Conservation (phyloP, 495 filamentous ascomycete genomes). For the Neurospora hispaniola region DNA sequence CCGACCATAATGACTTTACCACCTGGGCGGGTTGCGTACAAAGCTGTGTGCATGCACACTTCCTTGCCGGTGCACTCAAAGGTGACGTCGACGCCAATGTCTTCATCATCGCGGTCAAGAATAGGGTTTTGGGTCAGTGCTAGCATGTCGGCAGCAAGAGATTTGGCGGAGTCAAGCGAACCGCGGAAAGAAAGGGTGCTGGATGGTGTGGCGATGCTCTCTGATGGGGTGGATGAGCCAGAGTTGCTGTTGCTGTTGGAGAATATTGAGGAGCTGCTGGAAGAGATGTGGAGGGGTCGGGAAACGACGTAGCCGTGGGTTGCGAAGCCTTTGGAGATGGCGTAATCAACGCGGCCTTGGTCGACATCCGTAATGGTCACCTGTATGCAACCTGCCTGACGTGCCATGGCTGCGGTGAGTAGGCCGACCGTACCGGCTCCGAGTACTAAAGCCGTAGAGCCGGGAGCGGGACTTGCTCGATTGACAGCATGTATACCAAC, state of each 20-base stretch:
- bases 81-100: constrained; percentile 61
- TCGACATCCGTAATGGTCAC: constrained; percentile 83
- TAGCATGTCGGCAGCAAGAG: constrained; percentile 42
- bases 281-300: constrained; percentile 25
- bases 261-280: constrained; percentile 31
- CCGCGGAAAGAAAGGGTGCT: constrained; percentile 26
- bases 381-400: constrained; percentile 53
- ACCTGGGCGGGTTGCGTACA: constrained; percentile 71
- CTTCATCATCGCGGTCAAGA: constrained; percentile 30
- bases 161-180: constrained; percentile 49
- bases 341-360: constrained; percentile 61
- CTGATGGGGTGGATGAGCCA: constrained; percentile 30
- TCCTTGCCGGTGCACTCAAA: constrained; percentile 93
- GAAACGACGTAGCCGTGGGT: constrained; percentile 57
- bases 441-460: constrained; percentile 62
- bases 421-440: constrained; percentile 82
- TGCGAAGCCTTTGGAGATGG: constrained; percentile 58
- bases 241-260: constrained; percentile 21
- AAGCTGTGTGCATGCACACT: constrained; percentile 71
- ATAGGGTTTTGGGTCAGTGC: constrained; percentile 30
- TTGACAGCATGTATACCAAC: constrained; percentile 79
- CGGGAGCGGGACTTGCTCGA: constrained; percentile 39
- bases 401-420: constrained; percentile 60
- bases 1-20: constrained; percentile 81
- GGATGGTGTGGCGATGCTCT: constrained; percentile 36